A percentile compares a stretch with the other conserved stretches of the same genome.
phyloP scores from a whole-genome alignment of 2,329 filamentous ascomycete genomes.

The Pseudogymnoascus sp. region DNA sequence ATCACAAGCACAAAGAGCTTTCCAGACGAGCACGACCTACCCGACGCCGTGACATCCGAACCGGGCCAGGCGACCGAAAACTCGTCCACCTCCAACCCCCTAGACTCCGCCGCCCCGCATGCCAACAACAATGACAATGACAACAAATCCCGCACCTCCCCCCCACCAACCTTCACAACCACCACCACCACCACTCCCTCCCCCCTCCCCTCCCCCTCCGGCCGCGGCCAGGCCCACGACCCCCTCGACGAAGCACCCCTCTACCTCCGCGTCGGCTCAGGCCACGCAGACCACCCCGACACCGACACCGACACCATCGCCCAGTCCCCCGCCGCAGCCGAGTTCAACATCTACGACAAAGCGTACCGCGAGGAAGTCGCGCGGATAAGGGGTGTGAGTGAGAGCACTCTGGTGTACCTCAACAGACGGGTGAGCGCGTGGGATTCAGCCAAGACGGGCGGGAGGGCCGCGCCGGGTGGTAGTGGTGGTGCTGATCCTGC shows the following conservation, averaged over 20 bases:
- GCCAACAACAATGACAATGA: neutral
- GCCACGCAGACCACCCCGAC: conserved; percentile 38
- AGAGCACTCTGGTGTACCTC: conserved; percentile 48
- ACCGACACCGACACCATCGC: conserved; percentile 49
- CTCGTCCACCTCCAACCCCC: neutral
- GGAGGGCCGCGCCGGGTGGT: neutral
- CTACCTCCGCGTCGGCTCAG: conserved; percentile 69
- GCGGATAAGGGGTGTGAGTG: conserved; percentile 49
- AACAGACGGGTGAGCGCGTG: conserved; percentile 39
- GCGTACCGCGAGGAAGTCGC: conserved; percentile 79
- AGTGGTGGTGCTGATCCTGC: neutral
- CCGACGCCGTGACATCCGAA: neutral
- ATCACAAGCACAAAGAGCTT: conserved; percentile 12
- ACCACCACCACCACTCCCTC: neutral
- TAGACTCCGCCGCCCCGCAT: neutral
- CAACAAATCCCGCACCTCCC: neutral
- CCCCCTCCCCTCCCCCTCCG: neutral
- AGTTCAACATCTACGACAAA: conserved; percentile 80
- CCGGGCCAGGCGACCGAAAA: neutral
- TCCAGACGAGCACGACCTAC: neutral
- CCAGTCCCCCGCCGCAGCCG: conserved; percentile 75
- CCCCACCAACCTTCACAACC: neutral
- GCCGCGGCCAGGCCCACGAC: conserved; percentile 50
- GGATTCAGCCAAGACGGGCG: neutral
- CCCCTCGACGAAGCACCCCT: conserved; percentile 52